These are phyloP conservation scores for Avicennia marina DNA, from an alignment of 257 asterid genomes.

Conservation along the genomic window DNA sequence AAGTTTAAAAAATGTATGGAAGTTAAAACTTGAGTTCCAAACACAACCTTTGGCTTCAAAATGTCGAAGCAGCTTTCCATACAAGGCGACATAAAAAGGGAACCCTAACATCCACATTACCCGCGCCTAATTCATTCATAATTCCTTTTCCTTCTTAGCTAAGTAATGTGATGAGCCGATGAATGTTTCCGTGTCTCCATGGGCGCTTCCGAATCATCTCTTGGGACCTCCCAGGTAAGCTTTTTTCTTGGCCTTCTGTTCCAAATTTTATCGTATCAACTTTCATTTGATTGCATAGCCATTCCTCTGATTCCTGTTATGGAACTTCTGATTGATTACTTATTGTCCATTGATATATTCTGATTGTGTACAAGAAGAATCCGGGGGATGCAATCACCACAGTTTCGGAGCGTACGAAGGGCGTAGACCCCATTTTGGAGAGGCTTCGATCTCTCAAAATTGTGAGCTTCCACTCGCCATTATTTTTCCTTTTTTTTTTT, in stretches of 20 bases:
- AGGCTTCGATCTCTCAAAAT: conserved; percentile 73
- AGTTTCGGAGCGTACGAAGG: conserved; percentile 66
- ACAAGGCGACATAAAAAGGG: too few relatives aligned
- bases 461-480: conserved; percentile 35
- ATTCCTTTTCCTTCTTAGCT: too few relatives aligned
- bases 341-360: neutral
- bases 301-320: conserved; percentile 2
- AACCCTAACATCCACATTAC: too few relatives aligned
- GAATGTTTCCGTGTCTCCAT: conserved; percentile 30
- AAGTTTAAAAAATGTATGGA: too few relatives aligned
- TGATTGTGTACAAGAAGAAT: conserved; percentile 23
- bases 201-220: conserved; percentile 92
- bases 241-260: neutral
- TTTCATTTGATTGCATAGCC: neutral
- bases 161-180: too few relatives aligned
- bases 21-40: too few relatives aligned
- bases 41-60: too few relatives aligned
- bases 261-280: neutral
- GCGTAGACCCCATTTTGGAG: conserved; percentile 66
- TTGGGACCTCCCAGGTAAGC: conserved; percentile 50
- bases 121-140: too few relatives aligned
- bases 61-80: too few relatives aligned
- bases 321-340: conserved; percentile 3
- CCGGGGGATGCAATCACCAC: conserved; percentile 75
- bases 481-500: neutral